These are phyloP conservation scores for Phytophthora niederhauseri DNA, from an alignment of 352 stramenopile genomes.

Conservation along the genomic window DNA sequence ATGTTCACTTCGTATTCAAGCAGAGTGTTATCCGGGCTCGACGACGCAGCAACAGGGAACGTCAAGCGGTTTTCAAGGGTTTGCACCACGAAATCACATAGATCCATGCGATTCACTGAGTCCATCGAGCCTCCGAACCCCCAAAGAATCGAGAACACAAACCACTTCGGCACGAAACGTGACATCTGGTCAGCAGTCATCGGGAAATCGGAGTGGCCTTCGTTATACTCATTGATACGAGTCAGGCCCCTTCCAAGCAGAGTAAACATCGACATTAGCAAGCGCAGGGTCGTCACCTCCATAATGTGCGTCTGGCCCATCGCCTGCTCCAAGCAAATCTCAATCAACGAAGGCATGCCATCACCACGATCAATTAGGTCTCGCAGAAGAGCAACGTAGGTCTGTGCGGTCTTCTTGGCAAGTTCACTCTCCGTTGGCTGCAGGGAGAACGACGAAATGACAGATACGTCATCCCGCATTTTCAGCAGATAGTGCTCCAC, in stretches of 20 bases:
- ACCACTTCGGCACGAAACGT: conserved; percentile 96
- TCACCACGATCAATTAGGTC: conserved; percentile 61
- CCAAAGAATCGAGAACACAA: conserved; percentile 99
- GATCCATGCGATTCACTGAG: conserved; percentile 90
- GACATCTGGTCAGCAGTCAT: conserved; percentile 97
- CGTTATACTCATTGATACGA: conserved; percentile 98
- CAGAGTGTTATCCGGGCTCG: conserved; percentile 80
- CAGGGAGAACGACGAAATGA: conserved; percentile 66
- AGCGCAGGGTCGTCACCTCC: conserved; percentile 93
- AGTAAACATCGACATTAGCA: conserved; percentile 97
- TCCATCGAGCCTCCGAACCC: conserved; percentile 98
- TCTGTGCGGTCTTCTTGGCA: conserved; percentile 67
- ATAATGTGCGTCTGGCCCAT: conserved; percentile 96
- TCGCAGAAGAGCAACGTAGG: conserved; percentile 65
- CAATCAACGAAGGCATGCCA: conserved; percentile 83
- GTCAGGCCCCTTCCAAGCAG: conserved; percentile 95
- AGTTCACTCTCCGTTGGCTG: conserved; percentile 71
- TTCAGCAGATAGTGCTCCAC: conserved; percentile 85
- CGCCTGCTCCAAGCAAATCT: conserved; percentile 93
- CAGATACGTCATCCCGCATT: conserved; percentile 71
- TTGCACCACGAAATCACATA: conserved; percentile 92
- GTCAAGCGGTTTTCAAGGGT: conserved; percentile 88
- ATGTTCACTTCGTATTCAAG: conserved; percentile 98
- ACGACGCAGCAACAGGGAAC: conserved; percentile 75
- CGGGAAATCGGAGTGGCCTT: conserved; percentile 98